Evolutionary conservation across 176 grass and related monocot species (phyloP).

Genomic region (Aegilops tauschii): DNA sequence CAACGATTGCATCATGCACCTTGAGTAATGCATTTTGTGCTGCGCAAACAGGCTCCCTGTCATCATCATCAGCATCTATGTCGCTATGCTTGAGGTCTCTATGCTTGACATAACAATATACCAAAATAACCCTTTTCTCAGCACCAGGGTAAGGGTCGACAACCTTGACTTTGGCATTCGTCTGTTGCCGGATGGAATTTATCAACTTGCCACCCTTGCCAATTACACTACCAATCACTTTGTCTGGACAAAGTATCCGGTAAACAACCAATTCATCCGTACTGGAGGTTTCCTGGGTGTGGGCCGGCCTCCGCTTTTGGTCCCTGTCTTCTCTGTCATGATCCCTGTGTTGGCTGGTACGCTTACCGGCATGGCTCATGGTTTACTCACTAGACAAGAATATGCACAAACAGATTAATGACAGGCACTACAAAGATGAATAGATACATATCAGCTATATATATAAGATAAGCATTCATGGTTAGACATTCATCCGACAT

Average conservation of each 20-base stretch:
- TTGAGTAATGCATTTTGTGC: conserved; percentile 89
- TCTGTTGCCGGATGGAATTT: conserved; percentile 80
- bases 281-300: conserved; percentile 51
- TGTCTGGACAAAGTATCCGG: conserved; percentile 79
- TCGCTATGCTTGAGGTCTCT: conserved; percentile 54
- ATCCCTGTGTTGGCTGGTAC: conserved; percentile 56
- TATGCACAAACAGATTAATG: background rate
- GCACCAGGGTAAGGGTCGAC: conserved; percentile 86
- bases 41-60: conserved; percentile 58
- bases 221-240: conserved; percentile 85
- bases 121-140: conserved; percentile 84
- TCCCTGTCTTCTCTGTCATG: conserved; percentile 53
- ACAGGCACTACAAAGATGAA: background rate
- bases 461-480: background rate
- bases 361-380: conserved; percentile 74
- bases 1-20: conserved; percentile 84
- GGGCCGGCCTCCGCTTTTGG: conserved; percentile 52
- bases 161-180: conserved; percentile 77
- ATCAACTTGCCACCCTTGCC: conserved; percentile 93
- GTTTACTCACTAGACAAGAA: conserved; percentile 38
- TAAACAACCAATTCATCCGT: conserved; percentile 69
- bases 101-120: conserved; percentile 72
- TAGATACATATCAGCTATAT: background rate
- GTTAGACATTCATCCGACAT: background rate
- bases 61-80: conserved; percentile 51